A percentile compares a stretch with the other conserved stretches of the same genome.
phyloP scores from a whole-genome alignment of 768 basidiomycete species.

The Dendrothele bispora region DNA sequence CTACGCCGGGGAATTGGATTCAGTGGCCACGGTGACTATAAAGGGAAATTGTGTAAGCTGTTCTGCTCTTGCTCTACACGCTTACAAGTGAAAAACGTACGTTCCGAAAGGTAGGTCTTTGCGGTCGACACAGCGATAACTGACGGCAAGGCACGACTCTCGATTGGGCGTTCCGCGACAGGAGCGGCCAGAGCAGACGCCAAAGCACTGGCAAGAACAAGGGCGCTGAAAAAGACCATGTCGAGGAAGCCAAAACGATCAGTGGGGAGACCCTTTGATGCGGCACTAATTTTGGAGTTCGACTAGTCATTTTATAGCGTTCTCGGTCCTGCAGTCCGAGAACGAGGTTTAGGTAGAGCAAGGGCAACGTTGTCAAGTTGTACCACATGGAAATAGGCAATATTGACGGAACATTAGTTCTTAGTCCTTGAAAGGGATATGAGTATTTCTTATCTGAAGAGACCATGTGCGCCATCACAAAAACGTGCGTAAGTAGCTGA shows the following conservation, averaged over 20 bases:
- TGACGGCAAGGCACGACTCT: constrained; percentile 7
- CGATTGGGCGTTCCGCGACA: background rate
- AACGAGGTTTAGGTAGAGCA: too few relatives aligned
- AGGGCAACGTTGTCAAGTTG: too few relatives aligned
- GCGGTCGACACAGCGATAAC: constrained; percentile 9
- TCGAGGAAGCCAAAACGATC: background rate
- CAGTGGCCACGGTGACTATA: constrained; percentile 38
- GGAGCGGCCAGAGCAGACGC: constrained; percentile 2
- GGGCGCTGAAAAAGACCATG: background rate
- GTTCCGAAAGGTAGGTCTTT: constrained; percentile 5
- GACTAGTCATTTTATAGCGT: too few relatives aligned
- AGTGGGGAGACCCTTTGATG: background rate
- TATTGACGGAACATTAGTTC: too few relatives aligned
- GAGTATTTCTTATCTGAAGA: too few relatives aligned
- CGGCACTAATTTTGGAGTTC: too few relatives aligned
- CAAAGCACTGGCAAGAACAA: background rate
- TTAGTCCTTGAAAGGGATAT: too few relatives aligned
- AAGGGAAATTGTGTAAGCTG: background rate
- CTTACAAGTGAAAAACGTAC: constrained; percentile 2
- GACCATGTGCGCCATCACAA: too few relatives aligned
- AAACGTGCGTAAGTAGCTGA: too few relatives aligned
- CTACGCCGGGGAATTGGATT: constrained; percentile 43
- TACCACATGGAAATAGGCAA: too few relatives aligned
- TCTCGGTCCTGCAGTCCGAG: too few relatives aligned
- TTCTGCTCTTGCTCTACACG: background rate